Evolutionary conservation across 805 yeast genomes (phyloP).

Genomic region (Nadsonia fulvescens): DNA sequence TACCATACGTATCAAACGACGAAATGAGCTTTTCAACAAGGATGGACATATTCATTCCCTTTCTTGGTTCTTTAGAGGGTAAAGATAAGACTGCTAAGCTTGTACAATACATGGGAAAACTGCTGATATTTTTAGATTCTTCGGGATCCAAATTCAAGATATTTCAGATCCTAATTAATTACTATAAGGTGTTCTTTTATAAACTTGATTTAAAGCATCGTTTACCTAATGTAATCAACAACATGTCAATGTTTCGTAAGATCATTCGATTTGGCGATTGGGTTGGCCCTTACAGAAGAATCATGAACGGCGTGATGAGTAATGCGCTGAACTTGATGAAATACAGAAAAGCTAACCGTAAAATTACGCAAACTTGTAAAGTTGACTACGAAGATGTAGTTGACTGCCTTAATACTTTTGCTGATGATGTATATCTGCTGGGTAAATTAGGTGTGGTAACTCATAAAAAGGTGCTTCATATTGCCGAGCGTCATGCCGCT

Average conservation of each 20-base stretch:
- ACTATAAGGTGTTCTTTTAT: too few relatives aligned
- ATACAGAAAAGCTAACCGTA: too few relatives aligned
- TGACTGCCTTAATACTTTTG: slow-evolving; percentile 14
- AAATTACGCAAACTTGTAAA: too few relatives aligned
- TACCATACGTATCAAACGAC: too few relatives aligned
- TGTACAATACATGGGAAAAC: slow-evolving; percentile 14
- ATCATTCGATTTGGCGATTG: slow-evolving; percentile 17
- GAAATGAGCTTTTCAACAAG: too few relatives aligned
- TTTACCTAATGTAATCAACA: slow-evolving; percentile 11
- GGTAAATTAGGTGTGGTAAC: slow-evolving; percentile 13
- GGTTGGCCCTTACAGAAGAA: slow-evolving; percentile 10
- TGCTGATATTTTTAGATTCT: slow-evolving; percentile 11
- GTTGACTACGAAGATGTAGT: slow-evolving; percentile 8
- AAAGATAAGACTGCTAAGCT: slow-evolving; percentile 12
- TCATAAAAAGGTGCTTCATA: slow-evolving; percentile 7
- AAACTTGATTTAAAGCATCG: slow-evolving; percentile 2
- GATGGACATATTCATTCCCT: too few relatives aligned
- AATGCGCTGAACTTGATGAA: too few relatives aligned
- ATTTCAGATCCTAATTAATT: too few relatives aligned
- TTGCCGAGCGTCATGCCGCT: slow-evolving; percentile 13
- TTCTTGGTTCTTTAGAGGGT: too few relatives aligned
- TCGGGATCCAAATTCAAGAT: too few relatives aligned
- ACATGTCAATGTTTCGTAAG: slow-evolving; percentile 15
- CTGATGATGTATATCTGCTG: slow-evolving; percentile 16
- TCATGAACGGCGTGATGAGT: too few relatives aligned